Conservation (phyloP, 2,329 filamentous ascomycete species). For the Microdochium nivale region DNA sequence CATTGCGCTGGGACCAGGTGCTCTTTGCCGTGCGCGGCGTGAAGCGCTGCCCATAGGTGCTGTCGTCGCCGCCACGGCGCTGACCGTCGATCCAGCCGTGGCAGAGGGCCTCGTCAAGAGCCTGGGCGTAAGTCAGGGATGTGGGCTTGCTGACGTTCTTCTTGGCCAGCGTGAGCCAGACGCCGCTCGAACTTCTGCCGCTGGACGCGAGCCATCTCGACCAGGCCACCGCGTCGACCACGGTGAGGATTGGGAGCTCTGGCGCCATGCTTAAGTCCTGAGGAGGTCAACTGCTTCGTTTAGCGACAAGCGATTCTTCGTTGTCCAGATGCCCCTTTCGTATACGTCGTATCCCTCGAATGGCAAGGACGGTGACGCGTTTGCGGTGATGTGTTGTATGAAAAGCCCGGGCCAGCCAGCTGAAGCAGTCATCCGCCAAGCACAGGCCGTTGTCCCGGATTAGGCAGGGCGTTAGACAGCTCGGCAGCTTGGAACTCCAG, state of each 20-base stretch:
- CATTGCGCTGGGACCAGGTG: constrained; percentile 53
- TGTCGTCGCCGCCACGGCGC: constrained; percentile 29
- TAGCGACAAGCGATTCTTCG: too few species aligned
- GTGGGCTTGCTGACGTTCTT: constrained; percentile 13
- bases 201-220: constrained; percentile 13
- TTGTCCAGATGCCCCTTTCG: neutral
- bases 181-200: constrained; percentile 11
- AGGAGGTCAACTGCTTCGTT: neutral
- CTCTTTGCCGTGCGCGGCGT: constrained; percentile 46
- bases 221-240: constrained; percentile 13
- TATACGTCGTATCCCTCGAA: neutral
- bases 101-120: constrained; percentile 48
- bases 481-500: too few species aligned
- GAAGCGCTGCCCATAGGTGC: constrained; percentile 46
- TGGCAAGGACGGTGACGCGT: neutral
- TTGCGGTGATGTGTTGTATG: neutral
- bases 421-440: neutral
- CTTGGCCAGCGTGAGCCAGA: constrained; percentile 19
- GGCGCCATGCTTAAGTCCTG: neutral
- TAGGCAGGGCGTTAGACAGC: neutral
- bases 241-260: constrained; percentile 11
- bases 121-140: constrained; percentile 26
- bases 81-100: constrained; percentile 58
- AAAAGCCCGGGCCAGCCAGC: too few species aligned
- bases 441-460: neutral